Base-by-base conservation (phyloP, 768 basidiomycete species). In the Polyporus arcularius region DNA sequence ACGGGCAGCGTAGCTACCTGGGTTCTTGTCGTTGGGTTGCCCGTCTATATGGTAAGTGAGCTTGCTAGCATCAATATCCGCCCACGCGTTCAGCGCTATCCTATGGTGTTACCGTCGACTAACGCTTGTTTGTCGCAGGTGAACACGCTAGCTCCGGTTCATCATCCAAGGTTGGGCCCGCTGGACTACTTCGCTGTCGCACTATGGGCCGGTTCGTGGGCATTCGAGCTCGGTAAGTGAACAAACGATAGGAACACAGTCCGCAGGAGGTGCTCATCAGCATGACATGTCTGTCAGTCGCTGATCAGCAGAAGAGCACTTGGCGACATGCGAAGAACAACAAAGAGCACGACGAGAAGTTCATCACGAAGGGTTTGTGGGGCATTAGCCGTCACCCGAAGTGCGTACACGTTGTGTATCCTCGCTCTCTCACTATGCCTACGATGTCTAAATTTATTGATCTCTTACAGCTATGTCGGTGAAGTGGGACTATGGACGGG, bases 401-500 rank as follows among this genome's bases (percentile, higher is more conserved):
- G 89, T 90, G 70, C 70, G 46, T 48, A 16, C 38, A 26, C 26
- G 21, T 55, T 46, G 42, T 38, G 14, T 40, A 4, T 43, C 43
- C 14, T 4, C n/a, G 4, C 40, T 15, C 32, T 57, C 41, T 9
- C 39, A 26, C 28, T 39, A 30, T 55, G 18, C 41, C 53, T 28
- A 53, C n/a, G 21, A 47, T 35, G 53, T 47, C 42, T 30, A 41
- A 55, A 60, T 46, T n/a, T 26, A 50, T 56, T 57, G 56, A 60
- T 64, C 31, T 55, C 61, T 31, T 47, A n/a, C 57, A 90, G 89
- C 73, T 90, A 90, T 68, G 80, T 88, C 39, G 87, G 84, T 16
- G 89, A 92, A 75, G 79, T 89, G 3, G 83, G 86, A 8, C 77
- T 91, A 43, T 89, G 88, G 85, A 78, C 79, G 1, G 86, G 85